Evolutionary conservation across 176 grass and related monocot species (phyloP).

Genomic region (Melocanna baccifera): DNA sequence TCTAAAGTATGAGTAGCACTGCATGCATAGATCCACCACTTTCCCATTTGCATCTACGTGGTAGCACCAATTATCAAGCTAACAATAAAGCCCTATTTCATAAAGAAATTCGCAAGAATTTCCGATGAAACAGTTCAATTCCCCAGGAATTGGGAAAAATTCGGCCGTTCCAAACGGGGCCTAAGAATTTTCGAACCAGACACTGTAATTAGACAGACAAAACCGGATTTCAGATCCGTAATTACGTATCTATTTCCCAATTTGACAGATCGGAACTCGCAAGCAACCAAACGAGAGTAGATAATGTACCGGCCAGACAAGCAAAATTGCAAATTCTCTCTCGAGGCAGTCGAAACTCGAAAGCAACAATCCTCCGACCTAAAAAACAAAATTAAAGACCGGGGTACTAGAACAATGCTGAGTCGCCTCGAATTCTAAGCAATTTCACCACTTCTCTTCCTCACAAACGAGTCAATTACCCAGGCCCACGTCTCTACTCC

Average conservation of each 20-base stretch:
- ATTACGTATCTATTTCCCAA: neutral
- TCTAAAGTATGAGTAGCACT: neutral
- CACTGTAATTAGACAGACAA: neutral
- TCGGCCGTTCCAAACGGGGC: neutral
- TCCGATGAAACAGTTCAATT: neutral
- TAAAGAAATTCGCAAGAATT: neutral
- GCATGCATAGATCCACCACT: neutral
- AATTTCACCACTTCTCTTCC: neutral
- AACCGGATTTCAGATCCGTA: neutral
- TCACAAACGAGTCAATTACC: constrained; percentile 9
- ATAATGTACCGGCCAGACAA: neutral
- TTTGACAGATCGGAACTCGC: neutral
- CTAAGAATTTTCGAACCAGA: neutral
- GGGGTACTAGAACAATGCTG: neutral
- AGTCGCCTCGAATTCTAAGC: constrained; percentile 12
- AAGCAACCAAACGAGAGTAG: neutral
- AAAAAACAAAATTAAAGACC: neutral
- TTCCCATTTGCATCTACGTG: neutral
- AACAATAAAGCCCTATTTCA: neutral
- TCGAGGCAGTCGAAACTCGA: neutral
- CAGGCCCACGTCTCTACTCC: constrained; percentile 13
- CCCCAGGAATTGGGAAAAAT: neutral
- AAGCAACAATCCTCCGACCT: neutral
- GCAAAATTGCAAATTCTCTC: neutral
- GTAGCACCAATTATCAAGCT: neutral